A percentile compares a stretch with the other conserved stretches of the same genome.
These are phyloP conservation scores for Dendrobium officinale DNA, from an alignment of 106 monocot genomes.

Conservation along the genomic window DNA sequence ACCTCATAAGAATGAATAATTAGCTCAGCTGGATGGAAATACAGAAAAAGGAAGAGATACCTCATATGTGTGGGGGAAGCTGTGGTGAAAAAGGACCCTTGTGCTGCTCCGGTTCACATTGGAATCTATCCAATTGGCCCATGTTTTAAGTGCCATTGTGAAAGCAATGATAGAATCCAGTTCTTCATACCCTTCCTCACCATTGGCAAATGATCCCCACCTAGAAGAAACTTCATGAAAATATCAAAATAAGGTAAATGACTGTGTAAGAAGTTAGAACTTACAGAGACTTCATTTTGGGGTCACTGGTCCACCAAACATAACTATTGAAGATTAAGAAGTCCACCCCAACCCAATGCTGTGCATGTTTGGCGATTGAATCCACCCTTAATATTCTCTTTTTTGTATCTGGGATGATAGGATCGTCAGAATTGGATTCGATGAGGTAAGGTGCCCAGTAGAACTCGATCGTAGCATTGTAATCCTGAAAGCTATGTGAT, in stretches of 20 bases:
- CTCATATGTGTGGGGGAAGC: constrained; percentile 72
- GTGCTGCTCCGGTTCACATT: constrained; percentile 35
- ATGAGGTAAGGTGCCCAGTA: constrained; percentile 68
- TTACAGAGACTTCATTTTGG: constrained; percentile 45
- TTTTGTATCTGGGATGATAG: constrained; percentile 30
- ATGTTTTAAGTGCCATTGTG: constrained; percentile 48
- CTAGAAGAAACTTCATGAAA: constrained; percentile 11
- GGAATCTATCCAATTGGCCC: constrained; percentile 78
- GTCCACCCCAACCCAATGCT: constrained; percentile 49
- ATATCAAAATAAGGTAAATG: background rate
- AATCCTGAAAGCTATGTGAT: constrained; percentile 22
- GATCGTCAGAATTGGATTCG: constrained; percentile 45
- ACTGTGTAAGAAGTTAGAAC: background rate
- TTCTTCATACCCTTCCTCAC: constrained; percentile 55
- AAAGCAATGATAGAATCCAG: constrained; percentile 43
- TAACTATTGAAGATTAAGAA: constrained; percentile 62
- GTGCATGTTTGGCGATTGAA: constrained; percentile 42
- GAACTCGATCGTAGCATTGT: constrained; percentile 73
- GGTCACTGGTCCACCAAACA: constrained; percentile 72
- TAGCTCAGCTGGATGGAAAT: too few relatives aligned
- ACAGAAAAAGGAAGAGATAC: constrained; percentile 15
- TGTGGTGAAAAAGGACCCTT: constrained; percentile 70
- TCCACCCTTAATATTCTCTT: constrained; percentile 49
- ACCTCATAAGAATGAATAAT: too few relatives aligned
- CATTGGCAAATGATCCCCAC: constrained; percentile 61